Conservation (phyloP, 441 rosid species). For the Erodium moschatum region DNA sequence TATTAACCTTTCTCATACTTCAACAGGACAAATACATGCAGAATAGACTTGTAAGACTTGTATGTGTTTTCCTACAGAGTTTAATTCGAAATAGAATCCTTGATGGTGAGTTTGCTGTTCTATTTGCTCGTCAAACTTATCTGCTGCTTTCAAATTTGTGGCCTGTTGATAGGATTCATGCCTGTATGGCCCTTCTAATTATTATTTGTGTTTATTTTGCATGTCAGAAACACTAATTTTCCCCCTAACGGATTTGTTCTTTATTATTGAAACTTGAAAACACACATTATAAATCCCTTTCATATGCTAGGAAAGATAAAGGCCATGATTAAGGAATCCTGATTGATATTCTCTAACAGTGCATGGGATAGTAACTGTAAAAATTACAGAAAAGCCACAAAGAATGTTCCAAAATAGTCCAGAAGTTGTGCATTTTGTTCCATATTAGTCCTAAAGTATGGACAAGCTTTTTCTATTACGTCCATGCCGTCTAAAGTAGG, state of each 20-base stretch:
- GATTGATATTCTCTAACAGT: background rate
- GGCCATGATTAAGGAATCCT: background rate
- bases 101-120: constrained; percentile 46
- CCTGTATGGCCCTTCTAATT: background rate
- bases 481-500: background rate
- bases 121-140: background rate
- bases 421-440: background rate
- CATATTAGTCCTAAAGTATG: background rate
- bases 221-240: background rate
- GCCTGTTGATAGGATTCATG: background rate
- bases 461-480: background rate
- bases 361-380: background rate
- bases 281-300: background rate
- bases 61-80: constrained; percentile 92
- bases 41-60: constrained; percentile 95
- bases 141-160: background rate
- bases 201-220: background rate
- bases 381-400: background rate
- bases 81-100: constrained; percentile 80
- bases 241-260: background rate
- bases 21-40: constrained; percentile 96
- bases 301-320: background rate
- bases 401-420: background rate
- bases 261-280: background rate
- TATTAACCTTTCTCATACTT: constrained; percentile 18